Base-by-base conservation (phyloP, 2,329 filamentous ascomycete species). In the Phialophora expanda region DNA sequence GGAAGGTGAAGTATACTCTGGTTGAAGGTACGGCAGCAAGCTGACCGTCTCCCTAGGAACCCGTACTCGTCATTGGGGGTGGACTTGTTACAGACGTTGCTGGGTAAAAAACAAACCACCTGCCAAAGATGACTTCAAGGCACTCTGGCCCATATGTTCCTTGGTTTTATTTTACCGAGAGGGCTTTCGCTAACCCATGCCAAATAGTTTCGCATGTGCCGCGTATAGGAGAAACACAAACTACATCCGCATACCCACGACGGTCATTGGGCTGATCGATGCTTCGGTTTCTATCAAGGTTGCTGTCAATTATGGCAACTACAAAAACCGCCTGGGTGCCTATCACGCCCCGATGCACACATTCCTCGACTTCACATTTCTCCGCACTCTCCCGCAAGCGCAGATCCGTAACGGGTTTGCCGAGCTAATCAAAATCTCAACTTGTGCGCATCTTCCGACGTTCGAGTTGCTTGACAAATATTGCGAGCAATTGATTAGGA, bases 261-360 rank as follows among this genome's bases (percentile, higher is more conserved):
- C 89, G 0, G 87, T 91, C 69, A 91, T 92, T 73, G 89, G 89
- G 9, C 81, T 92, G 56, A 91, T 91, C 66, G 89, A 92, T 73
- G 89, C 89, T 2, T 90, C 87, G 20, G 89, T 91, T 58, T 89
- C 86, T 41, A 91, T 91, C 81, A 91, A 91, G 75, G 89, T 91
- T n/a, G 89, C 87, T 12, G 89, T 91, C 73, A 91, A 91, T 80
- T 90, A 91, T 73, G 88, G 87, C 75, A 86, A 88, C 75, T 90
- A 90, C 81, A 91, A 91, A 82, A 91, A 91, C 78, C 83, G 88
- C 12, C 83, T 91, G 0, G 89, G 89, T 30, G 89, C 89, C 3
- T 91, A 91, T 75, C 89, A 91, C 73, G 89, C 89, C 0, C 89
- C 89, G 0, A 82, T 86, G 56, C 87, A 89, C 74, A 91, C 89